phyloP scores from a whole-genome alignment of 2,329 filamentous ascomycete species.

The Arthrinium phaeospermum region DNA sequence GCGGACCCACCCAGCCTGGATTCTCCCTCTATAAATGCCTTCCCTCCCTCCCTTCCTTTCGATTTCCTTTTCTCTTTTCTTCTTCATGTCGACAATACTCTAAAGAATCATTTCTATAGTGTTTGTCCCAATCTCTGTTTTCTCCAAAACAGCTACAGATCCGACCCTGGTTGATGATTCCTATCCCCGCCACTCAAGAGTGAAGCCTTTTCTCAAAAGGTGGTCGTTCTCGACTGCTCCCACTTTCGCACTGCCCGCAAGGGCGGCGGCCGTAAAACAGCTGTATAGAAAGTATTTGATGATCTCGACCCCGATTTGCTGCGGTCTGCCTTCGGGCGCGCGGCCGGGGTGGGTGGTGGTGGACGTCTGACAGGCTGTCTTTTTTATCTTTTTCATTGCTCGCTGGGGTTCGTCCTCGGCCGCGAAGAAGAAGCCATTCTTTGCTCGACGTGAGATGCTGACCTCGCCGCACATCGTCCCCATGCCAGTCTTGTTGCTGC shows the following conservation, averaged over 20 bases:
- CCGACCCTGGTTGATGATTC: conserved; percentile 93
- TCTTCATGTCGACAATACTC: conserved; percentile 63
- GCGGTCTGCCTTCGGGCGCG: conserved; percentile 76
- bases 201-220: conserved; percentile 66
- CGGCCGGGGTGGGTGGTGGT: conserved; percentile 79
- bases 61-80: conserved; percentile 44
- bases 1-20: neutral
- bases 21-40: conserved; percentile 46
- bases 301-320: conserved; percentile 79
- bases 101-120: conserved; percentile 98
- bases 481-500: neutral
- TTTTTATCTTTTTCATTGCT: conserved; percentile 57
- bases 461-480: too few relatives aligned
- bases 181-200: conserved; percentile 89
- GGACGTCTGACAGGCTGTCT: conserved; percentile 79
- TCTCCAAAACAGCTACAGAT: conserved; percentile 92
- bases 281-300: conserved; percentile 90
- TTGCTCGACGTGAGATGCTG: too few relatives aligned
- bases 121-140: conserved; percentile 85
- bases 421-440: conserved; percentile 55
- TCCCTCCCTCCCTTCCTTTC: conserved; percentile 29
- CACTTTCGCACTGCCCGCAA: conserved; percentile 66
- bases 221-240: conserved; percentile 37
- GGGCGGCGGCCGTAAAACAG: conserved; percentile 56
- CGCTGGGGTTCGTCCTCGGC: conserved; percentile 50